Conservation (phyloP, 2,329 filamentous ascomycete genomes). For the Phialocephala sp. region DNA sequence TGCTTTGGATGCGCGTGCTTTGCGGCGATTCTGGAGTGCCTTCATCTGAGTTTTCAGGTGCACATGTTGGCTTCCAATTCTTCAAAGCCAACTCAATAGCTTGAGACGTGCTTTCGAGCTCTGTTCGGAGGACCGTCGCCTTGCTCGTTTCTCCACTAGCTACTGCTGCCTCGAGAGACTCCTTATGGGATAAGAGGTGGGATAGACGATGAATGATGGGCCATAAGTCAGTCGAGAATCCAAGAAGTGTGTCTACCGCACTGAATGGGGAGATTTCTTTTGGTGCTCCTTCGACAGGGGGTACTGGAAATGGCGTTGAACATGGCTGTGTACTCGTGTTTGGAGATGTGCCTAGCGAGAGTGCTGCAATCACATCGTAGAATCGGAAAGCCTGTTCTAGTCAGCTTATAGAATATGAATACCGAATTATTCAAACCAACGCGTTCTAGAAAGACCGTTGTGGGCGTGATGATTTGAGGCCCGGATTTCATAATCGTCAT, state of each 20-base stretch:
- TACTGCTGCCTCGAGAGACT: conserved; percentile 54
- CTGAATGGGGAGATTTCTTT: conserved; percentile 50
- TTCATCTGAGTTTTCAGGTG: conserved; percentile 43
- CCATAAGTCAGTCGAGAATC: conserved; percentile 67
- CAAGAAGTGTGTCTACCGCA: conserved; percentile 57
- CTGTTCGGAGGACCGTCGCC: conserved; percentile 36
- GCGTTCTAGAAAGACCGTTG: conserved; percentile 62
- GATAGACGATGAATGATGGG: conserved; percentile 67
- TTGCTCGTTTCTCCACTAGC: conserved; percentile 46
- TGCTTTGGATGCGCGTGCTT: conserved; percentile 39
- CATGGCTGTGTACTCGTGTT: conserved; percentile 56
- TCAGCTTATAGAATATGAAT: conserved; percentile 70
- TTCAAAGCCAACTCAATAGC: conserved; percentile 61
- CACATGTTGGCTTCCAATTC: conserved; percentile 58
- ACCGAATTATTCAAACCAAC: conserved; percentile 55
- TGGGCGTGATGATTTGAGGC: conserved; percentile 53
- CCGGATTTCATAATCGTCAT: conserved; percentile 63
- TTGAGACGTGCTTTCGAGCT: conserved; percentile 48
- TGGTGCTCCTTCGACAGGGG: conserved; percentile 52
- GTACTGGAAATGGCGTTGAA: conserved; percentile 53
- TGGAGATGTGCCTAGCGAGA: conserved; percentile 64
- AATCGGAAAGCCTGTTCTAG: conserved; percentile 65
- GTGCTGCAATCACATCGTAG: conserved; percentile 68
- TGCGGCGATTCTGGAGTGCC: neutral
- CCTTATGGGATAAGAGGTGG: conserved; percentile 58